Percentiles rank a stretch among this genome's conserved stretches.
Conservation (phyloP, 306 rosid species). For the Vigna angularis region DNA sequence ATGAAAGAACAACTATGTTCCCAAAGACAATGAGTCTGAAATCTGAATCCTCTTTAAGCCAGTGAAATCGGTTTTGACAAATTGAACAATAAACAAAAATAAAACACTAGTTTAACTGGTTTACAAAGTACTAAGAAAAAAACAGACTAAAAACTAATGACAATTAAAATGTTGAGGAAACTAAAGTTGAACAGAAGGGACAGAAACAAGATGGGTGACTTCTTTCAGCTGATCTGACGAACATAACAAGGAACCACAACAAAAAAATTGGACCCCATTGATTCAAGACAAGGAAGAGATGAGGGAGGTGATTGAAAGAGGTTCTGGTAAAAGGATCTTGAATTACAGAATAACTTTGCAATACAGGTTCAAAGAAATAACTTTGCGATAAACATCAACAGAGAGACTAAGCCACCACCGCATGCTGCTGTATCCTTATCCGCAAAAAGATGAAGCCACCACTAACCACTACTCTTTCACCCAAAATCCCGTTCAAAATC, state of each 20-base stretch:
- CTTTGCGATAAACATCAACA: constrained; percentile 83
- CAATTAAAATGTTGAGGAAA: constrained; percentile 4
- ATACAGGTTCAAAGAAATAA: constrained; percentile 80
- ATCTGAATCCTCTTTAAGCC: constrained; percentile 22
- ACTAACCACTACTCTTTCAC: constrained; percentile 35
- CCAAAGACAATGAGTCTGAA: constrained; percentile 37
- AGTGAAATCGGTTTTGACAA: constrained; percentile 22
- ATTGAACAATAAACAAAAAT: constrained; percentile 30
- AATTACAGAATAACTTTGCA: constrained; percentile 96
- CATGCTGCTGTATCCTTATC: constrained; percentile 85
- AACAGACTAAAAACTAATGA: neutral
- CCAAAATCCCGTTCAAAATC: constrained; percentile 25
- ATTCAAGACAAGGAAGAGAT: neutral
- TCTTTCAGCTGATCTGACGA: constrained; percentile 92
- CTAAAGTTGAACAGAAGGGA: constrained; percentile 7
- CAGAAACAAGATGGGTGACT: constrained; percentile 14
- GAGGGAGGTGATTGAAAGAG: constrained; percentile 7
- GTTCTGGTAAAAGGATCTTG: neutral
- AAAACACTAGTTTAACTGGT: neutral
- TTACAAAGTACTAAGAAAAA: neutral
- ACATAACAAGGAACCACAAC: constrained; percentile 94
- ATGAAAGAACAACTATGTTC: constrained; percentile 51
- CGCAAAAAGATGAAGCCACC: constrained; percentile 46
- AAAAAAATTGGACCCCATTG: constrained; percentile 93
- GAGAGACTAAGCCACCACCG: constrained; percentile 88